Evolutionary conservation across 1,284 basidiomycete species (phyloP).

Genomic region (Leccinum subrobustum): DNA sequence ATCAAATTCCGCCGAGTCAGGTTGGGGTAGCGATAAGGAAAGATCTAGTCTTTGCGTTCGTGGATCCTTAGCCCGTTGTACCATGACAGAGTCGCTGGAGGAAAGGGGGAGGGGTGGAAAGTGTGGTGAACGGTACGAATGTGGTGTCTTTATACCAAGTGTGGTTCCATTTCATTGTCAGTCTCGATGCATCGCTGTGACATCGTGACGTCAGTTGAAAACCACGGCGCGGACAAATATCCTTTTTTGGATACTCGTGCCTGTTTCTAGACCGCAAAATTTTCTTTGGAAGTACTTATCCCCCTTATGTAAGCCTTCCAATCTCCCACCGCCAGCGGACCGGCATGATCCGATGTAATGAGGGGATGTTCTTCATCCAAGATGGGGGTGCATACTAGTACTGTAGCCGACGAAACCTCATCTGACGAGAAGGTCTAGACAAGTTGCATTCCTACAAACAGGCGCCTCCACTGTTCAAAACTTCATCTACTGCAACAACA

Average conservation of each 20-base stretch:
- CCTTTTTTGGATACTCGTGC: neutral
- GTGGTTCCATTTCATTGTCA: slow-evolving; percentile 15
- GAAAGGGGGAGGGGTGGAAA: neutral
- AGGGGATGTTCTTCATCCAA: neutral
- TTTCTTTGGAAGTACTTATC: neutral
- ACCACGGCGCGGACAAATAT: neutral
- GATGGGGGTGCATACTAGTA: no score
- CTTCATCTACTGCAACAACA: no score
- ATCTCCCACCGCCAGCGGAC: no score
- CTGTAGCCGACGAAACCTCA: neutral
- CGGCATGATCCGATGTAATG: no score
- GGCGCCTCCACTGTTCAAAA: neutral
- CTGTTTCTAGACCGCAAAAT: neutral
- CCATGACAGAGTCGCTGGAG: slow-evolving; percentile 10
- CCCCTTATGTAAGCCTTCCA: neutral
- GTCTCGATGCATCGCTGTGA: slow-evolving; percentile 7
- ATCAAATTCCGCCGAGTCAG: neutral
- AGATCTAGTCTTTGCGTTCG: slow-evolving; percentile 8
- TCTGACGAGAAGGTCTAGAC: neutral
- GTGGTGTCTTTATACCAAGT: neutral
- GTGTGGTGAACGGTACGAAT: slow-evolving; percentile 1
- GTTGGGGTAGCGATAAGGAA: slow-evolving; percentile 17
- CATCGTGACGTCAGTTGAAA: slow-evolving; percentile 25
- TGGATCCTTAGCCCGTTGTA: neutral
- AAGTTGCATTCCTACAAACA: neutral